These are phyloP conservation scores for Calonectria pseudoreteaudii DNA, from an alignment of 2,329 filamentous ascomycete genomes.

Conservation along the genomic window DNA sequence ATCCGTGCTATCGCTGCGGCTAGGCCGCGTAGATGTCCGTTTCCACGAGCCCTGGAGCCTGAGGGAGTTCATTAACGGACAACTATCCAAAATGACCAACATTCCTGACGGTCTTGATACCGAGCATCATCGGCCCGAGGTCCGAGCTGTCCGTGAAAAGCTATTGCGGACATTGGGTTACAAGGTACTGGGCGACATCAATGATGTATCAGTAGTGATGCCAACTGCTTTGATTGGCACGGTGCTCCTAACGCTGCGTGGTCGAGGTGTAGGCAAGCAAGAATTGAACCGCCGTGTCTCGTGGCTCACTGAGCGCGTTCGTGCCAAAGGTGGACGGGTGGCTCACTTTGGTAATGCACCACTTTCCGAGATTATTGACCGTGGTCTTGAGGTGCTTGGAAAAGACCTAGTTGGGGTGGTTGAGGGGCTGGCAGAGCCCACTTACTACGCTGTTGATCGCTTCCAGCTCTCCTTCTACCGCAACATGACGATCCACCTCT, in stretches of 20 bases:
- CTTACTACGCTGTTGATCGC: conserved; percentile 93
- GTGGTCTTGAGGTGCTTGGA: conserved; percentile 91
- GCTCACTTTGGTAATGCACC: conserved; percentile 90
- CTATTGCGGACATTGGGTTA: conserved; percentile 90
- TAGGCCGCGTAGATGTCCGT: conserved; percentile 92
- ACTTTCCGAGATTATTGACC: conserved; percentile 85
- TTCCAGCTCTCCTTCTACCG: conserved; percentile 99
- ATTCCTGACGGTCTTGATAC: conserved; percentile 57
- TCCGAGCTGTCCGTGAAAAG: conserved; percentile 71
- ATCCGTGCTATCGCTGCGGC: conserved; percentile 86
- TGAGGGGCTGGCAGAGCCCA: conserved; percentile 85
- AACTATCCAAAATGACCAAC: conserved; percentile 68
- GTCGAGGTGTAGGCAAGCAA: conserved; percentile 87
- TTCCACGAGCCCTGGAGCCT: conserved; percentile 98
- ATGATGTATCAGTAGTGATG: conserved; percentile 97
- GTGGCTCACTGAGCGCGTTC: conserved; percentile 87
- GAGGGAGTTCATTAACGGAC: conserved; percentile 81
- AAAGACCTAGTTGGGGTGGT: conserved; percentile 87
- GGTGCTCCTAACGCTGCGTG: conserved; percentile 88
- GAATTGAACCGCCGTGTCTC: conserved; percentile 89
- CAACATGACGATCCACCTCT: conserved; percentile 99
- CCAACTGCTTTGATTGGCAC: conserved; percentile 96
- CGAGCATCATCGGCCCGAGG: conserved; percentile 60
- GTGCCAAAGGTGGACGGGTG: conserved; percentile 88
- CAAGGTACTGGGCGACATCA: conserved; percentile 93